Conservation (phyloP, 2,329 filamentous ascomycete genomes). For the Xylariomycetidae sp. region DNA sequence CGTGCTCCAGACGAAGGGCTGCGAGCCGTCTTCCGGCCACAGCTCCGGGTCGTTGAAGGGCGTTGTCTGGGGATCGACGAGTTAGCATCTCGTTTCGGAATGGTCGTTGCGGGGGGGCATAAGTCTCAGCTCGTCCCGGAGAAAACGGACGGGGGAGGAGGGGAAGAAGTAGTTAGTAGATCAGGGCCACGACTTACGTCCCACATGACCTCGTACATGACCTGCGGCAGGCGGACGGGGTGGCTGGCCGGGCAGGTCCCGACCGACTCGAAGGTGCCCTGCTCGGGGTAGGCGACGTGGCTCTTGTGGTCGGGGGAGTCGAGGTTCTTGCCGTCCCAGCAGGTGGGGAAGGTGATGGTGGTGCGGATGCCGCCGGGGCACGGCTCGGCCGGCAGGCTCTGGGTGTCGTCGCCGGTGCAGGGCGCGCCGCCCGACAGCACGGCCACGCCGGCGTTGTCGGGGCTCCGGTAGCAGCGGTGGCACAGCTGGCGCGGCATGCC, state of each 20-base stretch:
- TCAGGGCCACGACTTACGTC: conserved; percentile 20
- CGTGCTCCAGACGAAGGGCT: conserved; percentile 23
- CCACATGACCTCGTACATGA: conserved; percentile 58
- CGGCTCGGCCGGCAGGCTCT: conserved; percentile 39
- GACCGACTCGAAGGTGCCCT: conserved; percentile 21
- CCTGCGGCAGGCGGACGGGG: conserved; percentile 47
- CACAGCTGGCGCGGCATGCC: conserved; percentile 29
- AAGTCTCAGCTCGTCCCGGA: not conserved
- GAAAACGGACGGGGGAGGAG: not conserved
- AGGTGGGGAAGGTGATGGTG: conserved; percentile 17
- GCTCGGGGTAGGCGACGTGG: conserved; percentile 43
- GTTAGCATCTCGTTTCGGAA: conserved; percentile 1
- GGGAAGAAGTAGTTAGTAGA: not conserved
- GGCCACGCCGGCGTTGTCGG: conserved; percentile 13
- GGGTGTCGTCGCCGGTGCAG: conserved; percentile 31
- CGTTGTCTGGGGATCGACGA: conserved; percentile 10
- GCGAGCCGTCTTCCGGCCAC: conserved; percentile 24
- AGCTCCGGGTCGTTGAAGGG: conserved; percentile 21
- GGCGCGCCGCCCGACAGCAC: conserved; percentile 26
- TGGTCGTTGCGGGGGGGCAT: not conserved
- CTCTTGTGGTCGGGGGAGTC: conserved; percentile 22
- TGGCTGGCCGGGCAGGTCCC: conserved; percentile 43
- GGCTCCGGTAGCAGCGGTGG: conserved; percentile 25
- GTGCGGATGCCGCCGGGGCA: conserved; percentile 14
- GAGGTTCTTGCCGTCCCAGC: conserved; percentile 19